phyloP scores from a whole-genome alignment of 2,329 filamentous ascomycete species.

The Aspergillus neotritici region DNA sequence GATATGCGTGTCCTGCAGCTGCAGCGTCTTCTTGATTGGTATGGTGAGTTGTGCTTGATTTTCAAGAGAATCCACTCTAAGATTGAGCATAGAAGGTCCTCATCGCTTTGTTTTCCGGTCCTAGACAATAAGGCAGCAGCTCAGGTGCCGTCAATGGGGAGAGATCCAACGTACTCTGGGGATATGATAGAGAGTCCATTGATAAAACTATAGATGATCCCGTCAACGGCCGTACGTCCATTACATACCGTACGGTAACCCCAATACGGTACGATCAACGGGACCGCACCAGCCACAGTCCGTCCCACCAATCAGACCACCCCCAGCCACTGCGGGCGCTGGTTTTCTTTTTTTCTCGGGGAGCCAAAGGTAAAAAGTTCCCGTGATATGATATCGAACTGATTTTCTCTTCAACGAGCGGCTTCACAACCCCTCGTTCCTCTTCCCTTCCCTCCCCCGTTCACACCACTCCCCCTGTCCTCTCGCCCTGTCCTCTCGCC shows the following conservation, averaged over 20 bases:
- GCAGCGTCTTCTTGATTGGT: no score
- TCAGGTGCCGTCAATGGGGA: slow-evolving; percentile 6
- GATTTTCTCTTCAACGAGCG: slow-evolving; percentile 20
- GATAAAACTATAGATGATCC: background rate
- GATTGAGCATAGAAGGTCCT: no score
- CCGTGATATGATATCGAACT: slow-evolving; percentile 12
- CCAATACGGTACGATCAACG: background rate
- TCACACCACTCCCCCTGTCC: background rate
- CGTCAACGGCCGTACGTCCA: background rate
- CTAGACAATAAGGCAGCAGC: no score
- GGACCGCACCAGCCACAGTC: slow-evolving; percentile 6
- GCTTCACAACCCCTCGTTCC: slow-evolving; percentile 15
- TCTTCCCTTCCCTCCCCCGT: slow-evolving; percentile 9
- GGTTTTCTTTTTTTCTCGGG: slow-evolving; percentile 5
- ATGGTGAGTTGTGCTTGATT: no score
- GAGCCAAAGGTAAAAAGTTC: slow-evolving; percentile 9
- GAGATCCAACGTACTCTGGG: background rate
- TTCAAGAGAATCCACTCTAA: no score
- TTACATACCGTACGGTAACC: background rate
- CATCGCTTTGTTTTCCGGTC: no score
- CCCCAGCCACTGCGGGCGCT: slow-evolving; percentile 2
- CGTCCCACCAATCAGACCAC: slow-evolving; percentile 1
- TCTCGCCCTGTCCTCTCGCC: background rate
- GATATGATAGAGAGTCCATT: slow-evolving; percentile 6
- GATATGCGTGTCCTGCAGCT: no score